Conservation (phyloP, 2,329 filamentous ascomycete species). For the Byssoonygena ceratinophila region DNA sequence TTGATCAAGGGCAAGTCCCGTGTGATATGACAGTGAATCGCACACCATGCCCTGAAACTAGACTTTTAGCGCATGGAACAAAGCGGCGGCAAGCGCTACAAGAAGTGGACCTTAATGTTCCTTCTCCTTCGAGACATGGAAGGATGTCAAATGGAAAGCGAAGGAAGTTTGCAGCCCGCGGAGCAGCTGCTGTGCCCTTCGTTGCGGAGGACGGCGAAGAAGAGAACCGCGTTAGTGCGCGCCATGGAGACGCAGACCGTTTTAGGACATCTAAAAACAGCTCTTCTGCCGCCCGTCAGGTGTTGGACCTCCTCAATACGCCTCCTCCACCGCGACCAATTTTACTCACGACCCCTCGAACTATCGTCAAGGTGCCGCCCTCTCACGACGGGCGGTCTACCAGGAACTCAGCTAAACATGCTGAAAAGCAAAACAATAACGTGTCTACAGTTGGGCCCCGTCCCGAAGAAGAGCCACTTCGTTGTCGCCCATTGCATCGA, state of each 20-base stretch:
- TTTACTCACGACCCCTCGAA: conserved; percentile 10
- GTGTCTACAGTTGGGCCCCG: background rate
- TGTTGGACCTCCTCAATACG: conserved; percentile 20
- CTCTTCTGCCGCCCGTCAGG: background rate
- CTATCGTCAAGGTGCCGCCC: background rate
- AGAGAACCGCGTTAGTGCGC: conserved; percentile 7
- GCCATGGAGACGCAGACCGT: background rate
- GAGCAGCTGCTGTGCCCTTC: conserved; percentile 32
- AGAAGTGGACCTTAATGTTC: conserved; percentile 24
- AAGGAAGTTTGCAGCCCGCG: conserved; percentile 28
- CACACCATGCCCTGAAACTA: background rate
- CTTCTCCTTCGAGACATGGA: conserved; percentile 11
- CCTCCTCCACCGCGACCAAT: conserved; percentile 12
- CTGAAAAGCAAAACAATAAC: background rate
- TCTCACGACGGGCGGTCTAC: background rate
- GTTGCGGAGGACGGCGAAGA: conserved; percentile 44
- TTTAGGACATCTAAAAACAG: background rate
- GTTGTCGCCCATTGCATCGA: conserved; percentile 46
- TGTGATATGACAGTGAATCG: background rate
- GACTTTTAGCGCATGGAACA: background rate
- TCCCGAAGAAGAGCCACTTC: conserved; percentile 38
- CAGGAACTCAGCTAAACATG: background rate
- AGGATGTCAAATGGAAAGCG: conserved; percentile 22
- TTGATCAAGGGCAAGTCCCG: background rate
- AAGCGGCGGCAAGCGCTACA: conserved; percentile 20